These are phyloP conservation scores for Neurospora terricola DNA, from an alignment of 495 filamentous ascomycete genomes.

Conservation along the genomic window DNA sequence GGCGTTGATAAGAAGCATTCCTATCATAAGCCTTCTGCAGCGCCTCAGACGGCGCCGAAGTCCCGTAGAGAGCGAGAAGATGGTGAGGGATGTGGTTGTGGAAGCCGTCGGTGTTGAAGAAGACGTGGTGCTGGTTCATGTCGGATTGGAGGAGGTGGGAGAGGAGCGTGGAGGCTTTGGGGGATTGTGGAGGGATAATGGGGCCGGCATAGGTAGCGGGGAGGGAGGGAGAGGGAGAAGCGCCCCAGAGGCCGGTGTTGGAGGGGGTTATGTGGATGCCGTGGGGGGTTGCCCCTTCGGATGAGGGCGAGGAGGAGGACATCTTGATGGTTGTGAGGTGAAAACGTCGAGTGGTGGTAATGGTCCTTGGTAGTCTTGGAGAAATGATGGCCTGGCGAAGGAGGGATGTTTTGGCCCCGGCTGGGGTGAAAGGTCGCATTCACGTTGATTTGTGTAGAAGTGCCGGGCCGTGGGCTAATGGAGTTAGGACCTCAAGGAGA, in stretches of 20 bases:
- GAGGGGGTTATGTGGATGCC: constrained; percentile 48
- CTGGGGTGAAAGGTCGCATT: not conserved
- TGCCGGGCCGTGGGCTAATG: not conserved
- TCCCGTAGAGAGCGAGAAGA: constrained; percentile 62
- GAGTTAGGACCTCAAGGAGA: not conserved
- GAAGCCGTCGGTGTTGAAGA: constrained; percentile 59
- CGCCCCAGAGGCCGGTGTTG: constrained; percentile 45
- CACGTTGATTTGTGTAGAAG: not conserved
- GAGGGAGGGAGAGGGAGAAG: too few relatives aligned
- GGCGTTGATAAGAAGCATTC: constrained; percentile 55
- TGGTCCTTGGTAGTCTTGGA: not conserved
- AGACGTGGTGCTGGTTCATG: constrained; percentile 56
- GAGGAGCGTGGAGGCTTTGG: constrained; percentile 25
- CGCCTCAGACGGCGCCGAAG: constrained; percentile 50
- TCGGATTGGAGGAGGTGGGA: not conserved
- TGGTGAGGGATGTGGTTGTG: constrained; percentile 68
- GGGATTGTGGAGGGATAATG: constrained; percentile 34
- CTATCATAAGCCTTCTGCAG: constrained; percentile 49
- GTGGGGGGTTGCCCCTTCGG: constrained; percentile 31
- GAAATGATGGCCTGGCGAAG: not conserved
- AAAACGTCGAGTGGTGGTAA: not conserved
- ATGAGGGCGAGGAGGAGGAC: not conserved
- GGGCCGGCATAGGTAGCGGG: too few relatives aligned
- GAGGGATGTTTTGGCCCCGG: not conserved
- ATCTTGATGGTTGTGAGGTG: not conserved